Base-by-base conservation (phyloP, 2,329 filamentous ascomycete species). In the Dothistroma septosporum region DNA sequence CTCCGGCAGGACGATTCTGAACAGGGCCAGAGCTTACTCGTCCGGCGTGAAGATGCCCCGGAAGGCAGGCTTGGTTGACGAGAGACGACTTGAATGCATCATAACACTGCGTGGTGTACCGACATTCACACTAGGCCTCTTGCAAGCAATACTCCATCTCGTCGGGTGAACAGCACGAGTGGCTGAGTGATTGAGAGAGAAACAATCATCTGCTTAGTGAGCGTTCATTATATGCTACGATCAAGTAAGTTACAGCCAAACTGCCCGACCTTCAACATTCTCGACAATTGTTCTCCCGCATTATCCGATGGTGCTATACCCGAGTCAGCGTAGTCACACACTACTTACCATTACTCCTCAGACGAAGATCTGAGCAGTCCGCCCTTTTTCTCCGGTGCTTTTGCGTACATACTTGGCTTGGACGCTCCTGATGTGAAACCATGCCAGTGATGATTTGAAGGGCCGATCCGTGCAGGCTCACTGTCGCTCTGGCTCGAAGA, bases 11-110 rank as follows among this genome's bases (percentile, higher is more conserved):
- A 64, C 9, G 55, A 33, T 35, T 31, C 48, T 31, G 61, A 62
- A 54, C 54, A 63, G 50, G 59, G 61, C 5, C 58, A 64, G 44
- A 58, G 55, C 14, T 28, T 65, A 35, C 55, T 68, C 12, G 52
- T 58, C 14, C 32, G 47, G 10, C 57, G 56, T 33, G 47, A 58
- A 28, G 55, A 58, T 50, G 50, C 37, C 8, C 55, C 49, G 16
- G 55, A 61, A 16, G 44, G 58, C 10, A 53, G 53, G 12, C 54
- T 49, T 4, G 58, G 31, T n/a, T 60, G 49, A 53, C n/a, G 37
- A 16, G 14, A 16, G 37, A 44, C 14, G 37, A 44, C 11, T 16
- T 16, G 6, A 5, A 44, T 44, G 37, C 37, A 44, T 44, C 5
- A 44, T 16, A n/a, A 44, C 37, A 2, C n/a, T n/a, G n/a, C n/a